Percentiles rank a stretch among this genome's conserved stretches.
These are phyloP conservation scores for Leccinum arenicola DNA, from an alignment of 768 basidiomycete genomes.

Conservation along the genomic window DNA sequence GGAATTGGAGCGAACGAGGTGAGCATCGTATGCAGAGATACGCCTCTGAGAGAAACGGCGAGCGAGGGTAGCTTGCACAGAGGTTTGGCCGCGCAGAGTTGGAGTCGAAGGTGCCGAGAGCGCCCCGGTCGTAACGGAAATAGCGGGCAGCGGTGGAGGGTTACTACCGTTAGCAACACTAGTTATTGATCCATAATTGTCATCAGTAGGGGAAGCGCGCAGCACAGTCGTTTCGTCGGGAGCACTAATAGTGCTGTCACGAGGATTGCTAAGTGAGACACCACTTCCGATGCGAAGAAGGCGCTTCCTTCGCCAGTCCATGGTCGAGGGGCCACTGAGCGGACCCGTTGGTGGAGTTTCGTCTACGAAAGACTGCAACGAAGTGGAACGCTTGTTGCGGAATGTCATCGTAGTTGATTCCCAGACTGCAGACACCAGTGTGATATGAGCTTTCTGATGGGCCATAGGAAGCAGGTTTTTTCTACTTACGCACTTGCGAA, in stretches of 20 bases:
- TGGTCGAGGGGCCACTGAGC: constrained; percentile 50
- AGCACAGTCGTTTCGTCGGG: constrained; percentile 38
- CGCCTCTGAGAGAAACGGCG: constrained; percentile 51
- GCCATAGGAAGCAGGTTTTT: no score
- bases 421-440: neutral
- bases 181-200: constrained; percentile 56
- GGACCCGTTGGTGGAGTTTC: constrained; percentile 31
- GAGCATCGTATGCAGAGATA: constrained; percentile 71
- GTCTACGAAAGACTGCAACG: constrained; percentile 18
- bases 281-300: constrained; percentile 50
- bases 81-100: constrained; percentile 29
- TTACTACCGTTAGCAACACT: constrained; percentile 34
- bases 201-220: constrained; percentile 24
- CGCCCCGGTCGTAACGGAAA: constrained; percentile 31
- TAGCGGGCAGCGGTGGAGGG: constrained; percentile 36
- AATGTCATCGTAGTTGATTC: constrained; percentile 17
- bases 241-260: constrained; percentile 2
- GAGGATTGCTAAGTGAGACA: neutral
- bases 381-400: constrained; percentile 17
- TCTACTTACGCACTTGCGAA: neutral
- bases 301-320: constrained; percentile 59
- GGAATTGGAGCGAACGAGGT: constrained; percentile 32
- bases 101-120: constrained; percentile 39
- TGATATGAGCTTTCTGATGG: neutral
- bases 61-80: constrained; percentile 34